Conservation (phyloP, 2,329 filamentous ascomycete species). For the Ceratocystis diversiconidia region DNA sequence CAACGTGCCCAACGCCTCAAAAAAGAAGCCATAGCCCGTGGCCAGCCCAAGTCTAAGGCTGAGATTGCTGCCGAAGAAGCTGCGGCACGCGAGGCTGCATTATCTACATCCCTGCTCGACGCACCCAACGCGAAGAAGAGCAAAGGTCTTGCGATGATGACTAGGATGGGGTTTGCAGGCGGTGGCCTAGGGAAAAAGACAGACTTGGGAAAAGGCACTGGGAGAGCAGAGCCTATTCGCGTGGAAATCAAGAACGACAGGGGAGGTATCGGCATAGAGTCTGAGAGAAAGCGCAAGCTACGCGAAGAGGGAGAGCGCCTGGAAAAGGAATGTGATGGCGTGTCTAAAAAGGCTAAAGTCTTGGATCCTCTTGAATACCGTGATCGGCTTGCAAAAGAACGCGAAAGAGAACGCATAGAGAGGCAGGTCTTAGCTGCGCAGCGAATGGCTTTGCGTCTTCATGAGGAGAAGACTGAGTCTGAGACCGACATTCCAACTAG, state of each 20-base stretch:
- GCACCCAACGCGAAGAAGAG: slow-evolving; percentile 43
- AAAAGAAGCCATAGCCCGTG: slow-evolving; percentile 53
- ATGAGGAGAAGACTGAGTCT: slow-evolving; percentile 34
- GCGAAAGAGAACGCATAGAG: slow-evolving; percentile 54
- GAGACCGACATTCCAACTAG: neutral
- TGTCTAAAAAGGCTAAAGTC: slow-evolving; percentile 25
- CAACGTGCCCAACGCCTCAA: slow-evolving; percentile 40
- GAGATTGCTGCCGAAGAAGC: slow-evolving; percentile 65
- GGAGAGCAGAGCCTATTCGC: slow-evolving; percentile 51
- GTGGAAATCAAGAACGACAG: slow-evolving; percentile 65
- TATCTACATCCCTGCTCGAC: slow-evolving; percentile 59
- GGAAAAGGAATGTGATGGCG: slow-evolving; percentile 42
- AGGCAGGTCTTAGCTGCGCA: slow-evolving; percentile 62
- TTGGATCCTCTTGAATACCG: slow-evolving; percentile 57
- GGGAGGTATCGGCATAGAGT: slow-evolving; percentile 71
- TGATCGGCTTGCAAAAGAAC: slow-evolving; percentile 54
- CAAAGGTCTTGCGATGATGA: slow-evolving; percentile 94
- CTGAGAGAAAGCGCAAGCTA: slow-evolving; percentile 65
- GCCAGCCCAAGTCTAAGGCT: slow-evolving; percentile 62
- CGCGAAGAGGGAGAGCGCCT: slow-evolving; percentile 30
- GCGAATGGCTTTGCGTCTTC: slow-evolving; percentile 66
- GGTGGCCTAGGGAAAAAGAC: slow-evolving; percentile 50
- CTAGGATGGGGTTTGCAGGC: slow-evolving; percentile 82
- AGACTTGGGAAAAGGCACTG: slow-evolving; percentile 26
- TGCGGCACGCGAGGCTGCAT: slow-evolving; percentile 57